These are phyloP conservation scores for Pterulicium gracile DNA, from an alignment of 1,284 basidiomycete genomes.

Conservation along the genomic window DNA sequence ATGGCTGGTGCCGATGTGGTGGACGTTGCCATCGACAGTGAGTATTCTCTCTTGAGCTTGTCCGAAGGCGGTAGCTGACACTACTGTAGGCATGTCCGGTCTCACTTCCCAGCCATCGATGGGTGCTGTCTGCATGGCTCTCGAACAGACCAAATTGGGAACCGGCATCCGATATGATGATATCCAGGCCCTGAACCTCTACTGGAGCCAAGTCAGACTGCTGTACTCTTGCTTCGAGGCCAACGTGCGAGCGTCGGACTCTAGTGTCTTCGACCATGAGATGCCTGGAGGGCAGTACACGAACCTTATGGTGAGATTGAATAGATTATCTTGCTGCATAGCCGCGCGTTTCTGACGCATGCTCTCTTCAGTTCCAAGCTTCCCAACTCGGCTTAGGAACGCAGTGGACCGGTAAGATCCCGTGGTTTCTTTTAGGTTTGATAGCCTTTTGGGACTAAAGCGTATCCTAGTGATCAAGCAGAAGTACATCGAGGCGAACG, in stretches of 20 bases:
- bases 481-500: constrained; percentile 96
- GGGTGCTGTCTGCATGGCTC: constrained; percentile 90
- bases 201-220: constrained; percentile 97
- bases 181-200: constrained; percentile 94
- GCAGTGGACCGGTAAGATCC: constrained; percentile 74
- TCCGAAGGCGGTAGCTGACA: too few species aligned
- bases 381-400: constrained; percentile 94
- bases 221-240: constrained; percentile 98
- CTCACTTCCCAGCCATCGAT: constrained; percentile 98
- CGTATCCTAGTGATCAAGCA: constrained; percentile 78
- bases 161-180: constrained; percentile 97
- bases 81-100: constrained; percentile 91
- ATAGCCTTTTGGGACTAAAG: constrained; percentile 10
- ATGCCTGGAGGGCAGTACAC: constrained; percentile 99
- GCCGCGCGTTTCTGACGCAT: constrained; percentile 8
- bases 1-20: constrained; percentile 96
- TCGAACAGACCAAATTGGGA: constrained; percentile 92
- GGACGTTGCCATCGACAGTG: constrained; percentile 97
- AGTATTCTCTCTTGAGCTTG: too few species aligned
- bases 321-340: constrained; percentile 4
- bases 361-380: constrained; percentile 88
- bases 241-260: constrained; percentile 94
- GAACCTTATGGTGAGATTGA: constrained; percentile 69
- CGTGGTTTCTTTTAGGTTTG: constrained; percentile 9
- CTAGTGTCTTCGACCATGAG: constrained; percentile 97